Evolutionary conservation across 192 early-diverging fungal genomes (phyloP).

Genomic region (Backusella parvicylindrica): DNA sequence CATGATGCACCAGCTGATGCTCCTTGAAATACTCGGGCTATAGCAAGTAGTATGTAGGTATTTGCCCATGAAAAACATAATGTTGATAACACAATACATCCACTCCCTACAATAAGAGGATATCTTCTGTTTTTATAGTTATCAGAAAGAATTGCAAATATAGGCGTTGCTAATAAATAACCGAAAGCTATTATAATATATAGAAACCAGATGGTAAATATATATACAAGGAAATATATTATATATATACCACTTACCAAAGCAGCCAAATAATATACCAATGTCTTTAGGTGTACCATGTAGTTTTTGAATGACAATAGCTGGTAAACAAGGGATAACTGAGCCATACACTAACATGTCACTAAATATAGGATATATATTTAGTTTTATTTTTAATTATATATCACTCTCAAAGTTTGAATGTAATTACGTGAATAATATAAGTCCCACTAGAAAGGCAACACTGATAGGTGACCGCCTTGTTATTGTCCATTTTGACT

Average conservation of each 20-base stretch:
- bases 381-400: neutral
- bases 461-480: neutral
- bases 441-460: neutral
- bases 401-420: neutral
- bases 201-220: neutral
- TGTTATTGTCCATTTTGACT: neutral
- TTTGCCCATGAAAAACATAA: conserved; percentile 51
- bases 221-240: neutral
- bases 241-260: neutral
- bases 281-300: neutral
- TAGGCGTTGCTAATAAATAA: neutral
- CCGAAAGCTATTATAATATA: neutral
- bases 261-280: neutral
- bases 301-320: neutral
- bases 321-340: neutral
- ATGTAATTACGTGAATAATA: neutral
- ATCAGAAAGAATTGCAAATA: neutral
- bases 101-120: neutral
- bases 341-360: neutral
- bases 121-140: neutral
- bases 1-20: conserved; percentile 67
- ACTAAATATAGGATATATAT: neutral
- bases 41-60: conserved; percentile 57
- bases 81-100: neutral
- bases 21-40: conserved; percentile 68